phyloP scores from a whole-genome alignment of 139 green algal species.

The Chlorella sorokiniana region DNA sequence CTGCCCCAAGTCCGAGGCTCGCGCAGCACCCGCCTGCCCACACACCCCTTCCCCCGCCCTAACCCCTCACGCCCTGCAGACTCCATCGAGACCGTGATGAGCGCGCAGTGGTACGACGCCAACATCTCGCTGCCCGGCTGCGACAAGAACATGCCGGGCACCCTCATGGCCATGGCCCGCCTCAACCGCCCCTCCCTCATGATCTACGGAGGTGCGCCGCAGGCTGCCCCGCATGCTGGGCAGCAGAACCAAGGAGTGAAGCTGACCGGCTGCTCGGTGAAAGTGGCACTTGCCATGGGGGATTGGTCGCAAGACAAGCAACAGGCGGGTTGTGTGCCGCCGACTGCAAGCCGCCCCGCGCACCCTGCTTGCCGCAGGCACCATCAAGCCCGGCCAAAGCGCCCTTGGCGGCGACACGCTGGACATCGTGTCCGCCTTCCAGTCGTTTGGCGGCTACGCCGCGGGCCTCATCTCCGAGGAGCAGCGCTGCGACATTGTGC shows the following conservation, averaged over 20 bases:
- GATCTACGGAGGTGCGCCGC: constrained; percentile 86
- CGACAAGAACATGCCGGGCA: constrained; percentile 99
- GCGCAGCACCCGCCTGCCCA: neutral
- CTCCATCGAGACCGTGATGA: constrained; percentile 97
- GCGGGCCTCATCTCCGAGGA: constrained; percentile 87
- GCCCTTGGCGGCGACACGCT: constrained; percentile 61
- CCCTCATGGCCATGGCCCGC: constrained; percentile 95
- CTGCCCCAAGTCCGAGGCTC: too few species aligned
- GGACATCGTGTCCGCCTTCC: constrained; percentile 97
- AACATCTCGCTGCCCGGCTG: constrained; percentile 91
- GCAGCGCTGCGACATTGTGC: constrained; percentile 87
- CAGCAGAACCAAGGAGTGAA: too few species aligned
- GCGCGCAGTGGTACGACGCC: constrained; percentile 94
- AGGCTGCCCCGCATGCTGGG: too few species aligned
- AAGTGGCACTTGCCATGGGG: too few species aligned
- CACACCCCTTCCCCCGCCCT: neutral
- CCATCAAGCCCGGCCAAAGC: constrained; percentile 88
- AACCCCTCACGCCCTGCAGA: constrained; percentile 47
- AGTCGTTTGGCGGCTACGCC: constrained; percentile 88
- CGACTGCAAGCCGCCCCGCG: too few species aligned
- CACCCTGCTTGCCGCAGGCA: constrained; percentile 58
- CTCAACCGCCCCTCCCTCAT: constrained; percentile 96
- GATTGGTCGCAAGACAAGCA: too few species aligned
- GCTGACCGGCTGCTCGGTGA: too few species aligned
- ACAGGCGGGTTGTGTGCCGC: too few species aligned